phyloP scores from a whole-genome alignment of 2,329 filamentous ascomycete species.

The Fusarium sp. region DNA sequence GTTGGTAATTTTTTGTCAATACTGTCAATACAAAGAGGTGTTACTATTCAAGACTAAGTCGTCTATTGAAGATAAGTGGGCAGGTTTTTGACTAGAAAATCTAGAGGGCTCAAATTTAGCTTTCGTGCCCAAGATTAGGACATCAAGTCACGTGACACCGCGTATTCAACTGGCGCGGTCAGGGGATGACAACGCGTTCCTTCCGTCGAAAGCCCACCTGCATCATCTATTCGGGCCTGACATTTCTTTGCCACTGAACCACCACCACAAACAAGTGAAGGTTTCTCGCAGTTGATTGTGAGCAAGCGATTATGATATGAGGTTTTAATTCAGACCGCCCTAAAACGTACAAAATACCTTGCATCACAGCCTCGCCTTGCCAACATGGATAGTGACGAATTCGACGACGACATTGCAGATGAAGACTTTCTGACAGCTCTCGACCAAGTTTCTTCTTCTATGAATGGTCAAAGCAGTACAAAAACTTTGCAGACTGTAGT shows the following conservation, averaged over 20 bases:
- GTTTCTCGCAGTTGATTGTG: not conserved
- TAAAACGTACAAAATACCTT: not conserved
- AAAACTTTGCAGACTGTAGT: slow-evolving; percentile 9
- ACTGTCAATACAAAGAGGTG: no score
- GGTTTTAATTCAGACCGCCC: not conserved
- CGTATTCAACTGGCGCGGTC: slow-evolving; percentile 36
- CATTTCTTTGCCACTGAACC: slow-evolving; percentile 3
- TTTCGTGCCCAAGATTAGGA: not conserved
- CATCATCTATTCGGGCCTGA: slow-evolving; percentile 1
- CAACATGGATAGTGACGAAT: slow-evolving; percentile 70
- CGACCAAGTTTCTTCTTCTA: slow-evolving; percentile 61
- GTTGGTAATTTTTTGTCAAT: no score
- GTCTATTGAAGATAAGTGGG: not conserved
- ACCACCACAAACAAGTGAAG: not conserved
- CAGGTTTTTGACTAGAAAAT: not conserved
- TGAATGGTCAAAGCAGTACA: slow-evolving; percentile 23
- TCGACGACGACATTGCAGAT: slow-evolving; percentile 73
- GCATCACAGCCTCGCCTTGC: slow-evolving; percentile 7
- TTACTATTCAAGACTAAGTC: no score
- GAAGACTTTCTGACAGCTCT: slow-evolving; percentile 73
- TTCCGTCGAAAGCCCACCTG: not conserved
- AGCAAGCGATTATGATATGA: slow-evolving; percentile 25
- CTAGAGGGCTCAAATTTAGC: not conserved
- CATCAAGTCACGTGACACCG: slow-evolving; percentile 42
- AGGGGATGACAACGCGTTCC: slow-evolving; percentile 22